Evolutionary conservation across 352 stramenopile genomes (phyloP), one percentile per base, ranked within the genome.

Genomic region (Halophytophthora batemanensis): DNA sequence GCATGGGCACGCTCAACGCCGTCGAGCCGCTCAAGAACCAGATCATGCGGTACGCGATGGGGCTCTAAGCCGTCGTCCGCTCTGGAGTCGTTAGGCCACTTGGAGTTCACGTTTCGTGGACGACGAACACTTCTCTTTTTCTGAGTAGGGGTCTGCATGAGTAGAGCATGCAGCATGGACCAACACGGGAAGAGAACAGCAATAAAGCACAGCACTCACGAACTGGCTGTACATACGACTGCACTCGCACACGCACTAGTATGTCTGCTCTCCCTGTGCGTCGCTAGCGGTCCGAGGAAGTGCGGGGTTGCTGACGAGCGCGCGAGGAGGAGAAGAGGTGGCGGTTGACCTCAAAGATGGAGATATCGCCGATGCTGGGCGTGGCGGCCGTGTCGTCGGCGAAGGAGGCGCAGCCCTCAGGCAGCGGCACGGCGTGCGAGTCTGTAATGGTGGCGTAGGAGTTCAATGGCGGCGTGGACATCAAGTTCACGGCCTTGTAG

Each of bases 21-120:
- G 75, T 91, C 35, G 79, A 90, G 57, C 82, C 84, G 43, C 71
- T 96, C 49, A 96, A 96, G 84, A 77, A 91, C 66, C 74, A 93
- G 66, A 92, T 94, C 67, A 90, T 93, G 77, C 79, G 80, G 59
- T 94, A 94, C 63, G 84, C 84, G 11, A 94, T 93, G 82, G 84
- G 84, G 29, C 60, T 94, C 61, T 93, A 88, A 41, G 59, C 43
- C 41, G 33, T 31, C 43, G 57, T 53, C 6, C 44, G 49, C 28
- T 63, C 49, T 51, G 52, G 49, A 48, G 43, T 51, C 19, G 53
- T 37, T 49, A 49, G 47, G 10, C 35, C 31, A 23, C 45, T 50
- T 19, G 14, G 21, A 37, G 40, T 56, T 50, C 33, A 17, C 19
- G 17, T 23, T 7, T 34, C 41, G n/a, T 25, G 50, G 18, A 28